phyloP scores from a whole-genome alignment of 2,329 filamentous ascomycete species.

The Trichophyton simii region DNA sequence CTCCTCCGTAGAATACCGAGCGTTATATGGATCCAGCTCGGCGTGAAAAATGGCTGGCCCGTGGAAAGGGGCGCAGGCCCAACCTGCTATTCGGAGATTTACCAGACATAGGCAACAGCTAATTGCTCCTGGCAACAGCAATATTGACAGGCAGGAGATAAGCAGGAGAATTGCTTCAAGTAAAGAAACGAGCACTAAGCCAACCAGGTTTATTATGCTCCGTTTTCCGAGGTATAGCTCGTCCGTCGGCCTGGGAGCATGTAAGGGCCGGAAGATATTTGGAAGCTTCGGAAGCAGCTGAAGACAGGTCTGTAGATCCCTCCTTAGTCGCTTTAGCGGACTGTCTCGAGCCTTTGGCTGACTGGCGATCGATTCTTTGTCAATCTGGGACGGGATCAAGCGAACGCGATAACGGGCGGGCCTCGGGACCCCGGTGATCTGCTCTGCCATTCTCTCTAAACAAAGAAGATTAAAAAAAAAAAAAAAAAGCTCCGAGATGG shows the following conservation, averaged over 20 bases:
- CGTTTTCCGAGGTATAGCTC: constrained; percentile 9
- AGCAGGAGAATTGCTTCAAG: constrained; percentile 7
- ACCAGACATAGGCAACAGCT: constrained; percentile 4
- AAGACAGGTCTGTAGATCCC: constrained; percentile 10
- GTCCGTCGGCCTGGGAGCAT: constrained; percentile 5
- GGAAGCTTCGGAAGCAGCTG: constrained; percentile 9
- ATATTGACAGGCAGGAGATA: neutral
- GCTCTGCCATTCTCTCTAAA: neutral
- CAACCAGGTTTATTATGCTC: constrained; percentile 8
- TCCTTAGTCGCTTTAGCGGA: constrained; percentile 7
- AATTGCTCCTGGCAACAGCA: constrained; percentile 11
- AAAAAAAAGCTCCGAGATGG: neutral
- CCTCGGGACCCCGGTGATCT: neutral
- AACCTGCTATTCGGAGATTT: constrained; percentile 5
- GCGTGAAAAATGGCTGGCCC: constrained; percentile 7
- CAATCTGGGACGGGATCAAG: constrained; percentile 12
- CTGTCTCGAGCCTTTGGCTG: constrained; percentile 12
- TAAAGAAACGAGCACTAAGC: constrained; percentile 6
- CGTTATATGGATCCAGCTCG: neutral
- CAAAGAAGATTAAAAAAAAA: neutral
- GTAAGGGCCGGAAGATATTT: constrained; percentile 8
- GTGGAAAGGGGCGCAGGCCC: constrained; percentile 9
- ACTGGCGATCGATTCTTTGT: constrained; percentile 7
- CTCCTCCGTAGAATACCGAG: constrained; percentile 5
- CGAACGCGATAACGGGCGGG: constrained; percentile 5